Percentiles rank a stretch among this genome's conserved stretches.
These are phyloP conservation scores for Petunia axillaris DNA, from an alignment of 257 asterid genomes.

Conservation along the genomic window DNA sequence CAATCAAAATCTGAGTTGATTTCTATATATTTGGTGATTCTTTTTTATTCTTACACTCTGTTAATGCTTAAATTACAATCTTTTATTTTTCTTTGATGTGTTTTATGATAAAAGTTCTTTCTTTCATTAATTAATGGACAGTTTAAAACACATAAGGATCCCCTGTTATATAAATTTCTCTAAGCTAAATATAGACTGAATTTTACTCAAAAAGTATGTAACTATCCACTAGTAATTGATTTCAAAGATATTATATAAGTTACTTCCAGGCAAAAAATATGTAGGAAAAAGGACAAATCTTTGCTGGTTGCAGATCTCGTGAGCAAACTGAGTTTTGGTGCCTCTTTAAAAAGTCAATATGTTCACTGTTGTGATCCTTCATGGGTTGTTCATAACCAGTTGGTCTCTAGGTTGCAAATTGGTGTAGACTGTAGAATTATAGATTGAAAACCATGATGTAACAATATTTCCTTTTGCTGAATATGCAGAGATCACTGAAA, in stretches of 20 bases:
- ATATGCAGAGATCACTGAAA: constrained; percentile 75
- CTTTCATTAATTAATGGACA: neutral
- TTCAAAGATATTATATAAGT: neutral
- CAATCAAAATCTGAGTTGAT: neutral
- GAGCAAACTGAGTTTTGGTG: neutral
- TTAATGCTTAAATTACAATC: neutral
- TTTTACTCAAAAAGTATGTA: neutral
- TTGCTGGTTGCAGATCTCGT: neutral
- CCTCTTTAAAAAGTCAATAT: neutral
- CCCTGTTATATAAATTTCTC: neutral
- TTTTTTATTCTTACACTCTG: neutral
- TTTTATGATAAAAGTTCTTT: no score
- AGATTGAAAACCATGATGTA: neutral
- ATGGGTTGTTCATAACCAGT: neutral
- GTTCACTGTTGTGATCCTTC: no score
- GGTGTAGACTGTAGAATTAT: neutral
- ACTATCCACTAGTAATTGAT: no score
- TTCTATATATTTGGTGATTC: neutral
- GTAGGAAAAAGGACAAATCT: neutral
- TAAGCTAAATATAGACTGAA: neutral
- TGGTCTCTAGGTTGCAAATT: constrained; percentile 7
- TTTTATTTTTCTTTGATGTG: neutral
- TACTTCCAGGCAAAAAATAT: neutral
- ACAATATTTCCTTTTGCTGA: neutral
- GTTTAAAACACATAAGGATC: neutral